Evolutionary conservation across 23 red algal genomes (phyloP), one percentile per base, ranked within the genome.

Genomic region (Gracilaria domingensis): DNA sequence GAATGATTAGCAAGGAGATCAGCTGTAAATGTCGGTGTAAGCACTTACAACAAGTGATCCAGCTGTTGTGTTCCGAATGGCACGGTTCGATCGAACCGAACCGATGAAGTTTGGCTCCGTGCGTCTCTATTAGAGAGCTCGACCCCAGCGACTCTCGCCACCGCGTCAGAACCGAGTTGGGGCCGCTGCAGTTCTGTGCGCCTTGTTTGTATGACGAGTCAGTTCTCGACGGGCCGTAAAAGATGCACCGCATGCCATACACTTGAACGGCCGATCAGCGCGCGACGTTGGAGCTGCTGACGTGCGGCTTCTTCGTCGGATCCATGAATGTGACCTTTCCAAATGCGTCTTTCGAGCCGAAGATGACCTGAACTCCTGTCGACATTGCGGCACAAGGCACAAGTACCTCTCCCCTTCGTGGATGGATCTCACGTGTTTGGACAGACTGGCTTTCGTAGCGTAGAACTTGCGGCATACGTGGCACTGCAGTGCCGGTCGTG

Each of bases 311-410:
- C 64, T 69, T 69, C 64, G 30, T 37, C 51, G 51, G 51, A 36
- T 37, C 64, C 64, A 69, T 69, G 64, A 34, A 69, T 69, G 64
- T 12, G 64, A 69, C 30, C 64, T 69, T 32, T 69, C 64, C 64
- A 69, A 18, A 32, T 69, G 64, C 4, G 64, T 69, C 32, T 69
- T 69, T 37, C 64, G 64, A 11, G 64, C 64, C 30, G 64, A 69
- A 2, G 64, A 69, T 12, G 64, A 69, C 29, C 64, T 34, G 32
- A 69, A 69, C 33, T 69, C 64, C 26, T 69, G 64, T 36, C 64
- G 64, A 20, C 64, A 69, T 37, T 69, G 26, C 64, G 64, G 64
- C 64, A 69, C 64, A 36, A 69, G 64, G 13, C 64, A 69, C 30
- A 69, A 69, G 32, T 69, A 69, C 26, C 64, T 28, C 33, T 69